Percentiles rank a stretch among this genome's conserved stretches.
Evolutionary conservation across 75 land plant species (phyloP).

Genomic region (Sequoiadendron giganteum): DNA sequence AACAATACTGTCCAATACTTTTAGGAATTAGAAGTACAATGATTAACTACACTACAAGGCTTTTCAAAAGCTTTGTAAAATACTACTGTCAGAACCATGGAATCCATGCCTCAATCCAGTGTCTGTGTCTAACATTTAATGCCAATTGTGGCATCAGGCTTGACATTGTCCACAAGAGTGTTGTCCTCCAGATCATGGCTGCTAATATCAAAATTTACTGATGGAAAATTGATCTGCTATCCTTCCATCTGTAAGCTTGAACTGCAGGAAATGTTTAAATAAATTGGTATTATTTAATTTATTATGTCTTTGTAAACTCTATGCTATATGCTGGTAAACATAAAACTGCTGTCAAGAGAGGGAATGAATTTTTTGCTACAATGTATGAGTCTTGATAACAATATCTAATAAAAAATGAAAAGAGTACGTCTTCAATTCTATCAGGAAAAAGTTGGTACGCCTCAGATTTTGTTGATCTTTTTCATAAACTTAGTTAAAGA

Average conservation of each 20-base stretch:
- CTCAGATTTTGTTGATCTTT: not conserved
- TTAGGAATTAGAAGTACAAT: not conserved
- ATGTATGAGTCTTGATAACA: not conserved
- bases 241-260: slow-evolving; percentile 12
- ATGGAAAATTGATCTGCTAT: slow-evolving; percentile 13
- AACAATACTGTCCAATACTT: not conserved
- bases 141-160: not conserved
- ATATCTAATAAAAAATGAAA: not conserved
- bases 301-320: not conserved
- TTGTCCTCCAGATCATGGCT: not conserved
- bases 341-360: not conserved
- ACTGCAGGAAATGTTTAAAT: slow-evolving; percentile 2
- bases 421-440: not conserved
- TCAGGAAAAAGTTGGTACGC: not conserved
- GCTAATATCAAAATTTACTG: not conserved
- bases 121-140: not conserved
- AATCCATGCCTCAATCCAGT: not conserved
- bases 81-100: not conserved
- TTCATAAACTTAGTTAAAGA: not conserved
- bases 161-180: not conserved
- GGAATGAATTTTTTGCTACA: not conserved
- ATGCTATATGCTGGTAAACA: not conserved
- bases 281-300: not conserved
- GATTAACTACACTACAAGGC: not conserved
- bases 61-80: not conserved